Percentiles rank a stretch among this genome's conserved stretches.
These are phyloP conservation scores for Colletotrichum tabaci DNA, from an alignment of 2,329 filamentous ascomycete genomes.

Conservation along the genomic window DNA sequence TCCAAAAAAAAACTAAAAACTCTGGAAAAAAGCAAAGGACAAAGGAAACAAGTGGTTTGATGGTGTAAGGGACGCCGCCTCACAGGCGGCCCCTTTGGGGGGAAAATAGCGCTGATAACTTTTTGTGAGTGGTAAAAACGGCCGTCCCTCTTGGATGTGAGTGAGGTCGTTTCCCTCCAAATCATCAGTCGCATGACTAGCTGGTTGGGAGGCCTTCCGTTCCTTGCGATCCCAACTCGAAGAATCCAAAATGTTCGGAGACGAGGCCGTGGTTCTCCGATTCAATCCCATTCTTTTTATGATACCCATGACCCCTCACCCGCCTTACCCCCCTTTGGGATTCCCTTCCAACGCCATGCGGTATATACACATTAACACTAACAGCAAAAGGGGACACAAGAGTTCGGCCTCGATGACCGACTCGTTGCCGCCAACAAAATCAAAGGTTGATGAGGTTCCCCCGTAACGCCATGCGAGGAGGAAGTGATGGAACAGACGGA, in stretches of 20 bases:
- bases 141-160: not conserved
- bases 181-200: conserved; percentile 29
- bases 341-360: conserved; percentile 42
- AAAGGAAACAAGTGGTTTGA: conserved; percentile 40
- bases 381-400: conserved; percentile 5
- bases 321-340: conserved; percentile 3
- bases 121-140: conserved; percentile 21
- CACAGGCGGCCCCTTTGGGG: not conserved
- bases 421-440: conserved; percentile 4
- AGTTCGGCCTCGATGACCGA: conserved; percentile 2
- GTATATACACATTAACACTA: conserved; percentile 42
- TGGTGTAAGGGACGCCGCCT: conserved; percentile 13
- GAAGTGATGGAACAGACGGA: conserved; percentile 37
- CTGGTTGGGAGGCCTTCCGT: conserved; percentile 34
- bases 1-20: not conserved
- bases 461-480: conserved; percentile 41
- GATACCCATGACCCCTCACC: conserved; percentile 19
- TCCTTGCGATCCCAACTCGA: conserved; percentile 34
- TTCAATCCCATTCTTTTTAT: conserved; percentile 39
- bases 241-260: conserved; percentile 36
- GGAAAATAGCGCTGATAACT: conserved; percentile 28
- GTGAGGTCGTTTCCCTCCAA: conserved; percentile 4
- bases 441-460: conserved; percentile 5
- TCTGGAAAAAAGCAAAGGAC: conserved; percentile 10
- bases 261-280: conserved; percentile 36